These are phyloP conservation scores for Bipolaris oryzae DNA, from an alignment of 2,329 filamentous ascomycete species.

Conservation along the genomic window DNA sequence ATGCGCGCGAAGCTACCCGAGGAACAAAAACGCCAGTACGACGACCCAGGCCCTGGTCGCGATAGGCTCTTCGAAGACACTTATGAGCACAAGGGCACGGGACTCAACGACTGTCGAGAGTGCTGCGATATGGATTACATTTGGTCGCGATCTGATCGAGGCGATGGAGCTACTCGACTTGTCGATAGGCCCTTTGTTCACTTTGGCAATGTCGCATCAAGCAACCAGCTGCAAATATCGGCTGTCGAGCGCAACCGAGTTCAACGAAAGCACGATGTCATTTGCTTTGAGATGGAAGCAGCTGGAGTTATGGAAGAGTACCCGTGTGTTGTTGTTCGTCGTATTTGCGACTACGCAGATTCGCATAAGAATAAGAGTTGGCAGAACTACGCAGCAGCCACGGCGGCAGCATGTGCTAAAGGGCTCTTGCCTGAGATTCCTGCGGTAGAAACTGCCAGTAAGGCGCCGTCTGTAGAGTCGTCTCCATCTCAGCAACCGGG, in stretches of 20 bases:
- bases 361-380: slow-evolving; percentile 20
- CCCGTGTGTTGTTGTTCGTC: slow-evolving; percentile 26
- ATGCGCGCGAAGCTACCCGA: slow-evolving; percentile 21
- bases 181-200: slow-evolving; percentile 21
- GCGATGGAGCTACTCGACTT: slow-evolving; percentile 11
- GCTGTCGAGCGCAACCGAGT: slow-evolving; percentile 19
- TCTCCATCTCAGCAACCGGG: slow-evolving; percentile 1
- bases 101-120: slow-evolving; percentile 12
- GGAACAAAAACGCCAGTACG: slow-evolving; percentile 10
- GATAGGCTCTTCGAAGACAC: slow-evolving; percentile 18
- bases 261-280: slow-evolving; percentile 17
- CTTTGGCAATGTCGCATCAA: slow-evolving; percentile 28
- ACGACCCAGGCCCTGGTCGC: slow-evolving; percentile 12
- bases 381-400: slow-evolving; percentile 13
- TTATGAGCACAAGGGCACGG: slow-evolving; percentile 12
- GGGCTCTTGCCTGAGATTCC: slow-evolving; percentile 7
- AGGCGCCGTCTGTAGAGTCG: slow-evolving; percentile 1
- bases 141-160: slow-evolving; percentile 11
- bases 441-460: neutral
- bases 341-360: slow-evolving; percentile 32
- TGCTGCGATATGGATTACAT: slow-evolving; percentile 13
- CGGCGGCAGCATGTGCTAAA: slow-evolving; percentile 12
- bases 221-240: slow-evolving; percentile 25
- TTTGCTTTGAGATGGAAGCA: slow-evolving; percentile 34
- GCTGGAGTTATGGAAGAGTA: slow-evolving; percentile 22